Base-by-base conservation (phyloP, 2,329 filamentous ascomycete species). In the Epichloe typhina region DNA sequence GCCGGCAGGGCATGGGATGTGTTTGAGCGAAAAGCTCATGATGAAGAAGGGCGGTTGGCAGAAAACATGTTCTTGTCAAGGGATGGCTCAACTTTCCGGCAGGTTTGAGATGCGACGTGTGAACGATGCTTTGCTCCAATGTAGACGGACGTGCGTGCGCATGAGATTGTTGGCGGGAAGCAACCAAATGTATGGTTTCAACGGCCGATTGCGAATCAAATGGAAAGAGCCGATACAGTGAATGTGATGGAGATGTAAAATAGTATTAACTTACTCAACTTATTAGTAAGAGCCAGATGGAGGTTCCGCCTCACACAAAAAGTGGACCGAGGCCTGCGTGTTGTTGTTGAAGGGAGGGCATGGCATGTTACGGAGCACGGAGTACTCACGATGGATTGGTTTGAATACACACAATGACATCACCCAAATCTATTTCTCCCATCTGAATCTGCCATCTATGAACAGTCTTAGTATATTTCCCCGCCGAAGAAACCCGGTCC, bases 1-100 rank as follows among this genome's bases (percentile, higher is more conserved):
- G 47, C 73, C 73, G 19, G 71, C 72, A 5, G 74, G 74, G 55
- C 74, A 77, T 9, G 72, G 71, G 46, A 77, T 70, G 52, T 68
- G 69, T 57, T 74, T 76, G 54, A 76, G 70, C 45, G 61, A 58
- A 52, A 70, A 53, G 52, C 66, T 68, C 67, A 69, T 69, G 41
- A n/a, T 52, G 49, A 19, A 3, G 21, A 38, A 48, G 19, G 36
- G 17, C 8, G 26, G 19, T 13, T 17, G 19, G 35, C 13, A 41
- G 43, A 37, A 47, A 36, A 17, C 49, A 50, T 50, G 48, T 39
- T 46, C 33, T 36, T 17, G 31, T n/a, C 19, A n/a, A 35, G 42
- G 31, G 19, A 11, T 12, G 42, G 42, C 17, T 36, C 23, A 35
- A 35, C 7, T 5, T 15, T 49, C 19, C 9, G 6, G 21, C 33